Percentiles rank a stretch among this genome's conserved stretches.
These are phyloP conservation scores for Aspergillus neoniger DNA, from an alignment of 2,329 filamentous ascomycete species.

Conservation along the genomic window DNA sequence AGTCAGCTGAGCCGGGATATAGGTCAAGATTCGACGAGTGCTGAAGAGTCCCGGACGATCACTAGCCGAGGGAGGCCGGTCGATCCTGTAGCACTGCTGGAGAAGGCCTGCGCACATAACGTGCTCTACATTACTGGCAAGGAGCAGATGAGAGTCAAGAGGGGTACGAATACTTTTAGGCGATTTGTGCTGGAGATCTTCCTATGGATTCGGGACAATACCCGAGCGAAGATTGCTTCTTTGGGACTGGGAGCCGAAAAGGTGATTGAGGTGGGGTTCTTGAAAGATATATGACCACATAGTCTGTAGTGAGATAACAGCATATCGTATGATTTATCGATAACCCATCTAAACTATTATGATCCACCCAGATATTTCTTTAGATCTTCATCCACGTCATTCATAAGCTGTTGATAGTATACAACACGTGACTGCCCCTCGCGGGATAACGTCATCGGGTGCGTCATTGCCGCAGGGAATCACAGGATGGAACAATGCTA, in stretches of 20 bases:
- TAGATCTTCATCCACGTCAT: neutral
- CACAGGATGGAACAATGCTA: neutral
- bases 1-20: conserved; percentile 4
- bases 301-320: neutral
- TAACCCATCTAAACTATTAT: neutral
- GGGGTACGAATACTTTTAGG: conserved; percentile 30
- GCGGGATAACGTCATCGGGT: conserved; percentile 6
- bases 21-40: neutral
- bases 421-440: neutral
- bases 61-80: neutral
- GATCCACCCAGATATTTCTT: neutral
- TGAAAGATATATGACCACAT: conserved; percentile 33
- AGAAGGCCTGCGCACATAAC: conserved; percentile 13
- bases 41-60: neutral
- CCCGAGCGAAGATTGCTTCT: conserved; percentile 40
- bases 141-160: conserved; percentile 41
- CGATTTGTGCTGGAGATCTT: conserved; percentile 35
- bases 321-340: neutral
- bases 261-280: conserved; percentile 45
- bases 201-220: conserved; percentile 43
- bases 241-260: conserved; percentile 41
- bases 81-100: conserved; percentile 8
- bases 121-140: conserved; percentile 54
- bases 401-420: neutral
- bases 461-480: neutral